Conservation (phyloP, 768 basidiomycete genomes). For the Rhodotorula babjevae region DNA sequence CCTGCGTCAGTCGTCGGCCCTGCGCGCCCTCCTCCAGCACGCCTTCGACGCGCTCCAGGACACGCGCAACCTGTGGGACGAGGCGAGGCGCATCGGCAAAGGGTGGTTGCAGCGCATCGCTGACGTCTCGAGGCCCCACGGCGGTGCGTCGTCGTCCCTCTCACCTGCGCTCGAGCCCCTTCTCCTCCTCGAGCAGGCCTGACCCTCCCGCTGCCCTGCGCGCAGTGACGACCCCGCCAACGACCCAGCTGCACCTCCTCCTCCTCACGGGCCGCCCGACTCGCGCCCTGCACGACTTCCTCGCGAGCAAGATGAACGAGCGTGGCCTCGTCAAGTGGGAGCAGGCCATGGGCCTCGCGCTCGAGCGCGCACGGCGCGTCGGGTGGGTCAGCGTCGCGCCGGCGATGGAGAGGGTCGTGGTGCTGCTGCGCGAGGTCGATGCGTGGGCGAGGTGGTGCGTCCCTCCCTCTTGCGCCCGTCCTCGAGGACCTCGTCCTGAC, state of each 20-base stretch:
- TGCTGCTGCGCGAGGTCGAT: conserved; percentile 36
- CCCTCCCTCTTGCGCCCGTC: background rate
- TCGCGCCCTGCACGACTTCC: conserved; percentile 36
- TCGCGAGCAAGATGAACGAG: conserved; percentile 41
- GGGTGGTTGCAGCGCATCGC: conserved; percentile 36
- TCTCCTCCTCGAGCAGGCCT: no score
- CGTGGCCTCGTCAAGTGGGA: conserved; percentile 43
- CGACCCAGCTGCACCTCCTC: conserved; percentile 30
- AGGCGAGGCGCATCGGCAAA: conserved; percentile 31
- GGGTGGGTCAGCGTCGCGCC: conserved; percentile 36
- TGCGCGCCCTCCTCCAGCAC: conserved; percentile 17
- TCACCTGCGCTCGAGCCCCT: background rate
- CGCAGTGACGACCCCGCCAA: conserved; percentile 6
- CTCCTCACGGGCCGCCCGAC: conserved; percentile 39
- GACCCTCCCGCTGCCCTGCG: no score
- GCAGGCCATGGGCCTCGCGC: conserved; percentile 23
- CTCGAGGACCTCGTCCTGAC: background rate
- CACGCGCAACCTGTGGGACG: conserved; percentile 35
- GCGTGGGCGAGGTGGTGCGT: conserved; percentile 39
- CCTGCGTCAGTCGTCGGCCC: conserved; percentile 13
- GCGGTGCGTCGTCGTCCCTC: conserved; percentile 6
- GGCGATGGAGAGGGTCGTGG: conserved; percentile 39
- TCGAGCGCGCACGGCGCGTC: conserved; percentile 29
- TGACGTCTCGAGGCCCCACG: conserved; percentile 28
- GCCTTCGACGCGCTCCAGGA: conserved; percentile 37